Evolutionary conservation across 176 grass and related monocot genomes (phyloP), one percentile per base, ranked within the genome.

Genomic region (Oryza brachyantha): DNA sequence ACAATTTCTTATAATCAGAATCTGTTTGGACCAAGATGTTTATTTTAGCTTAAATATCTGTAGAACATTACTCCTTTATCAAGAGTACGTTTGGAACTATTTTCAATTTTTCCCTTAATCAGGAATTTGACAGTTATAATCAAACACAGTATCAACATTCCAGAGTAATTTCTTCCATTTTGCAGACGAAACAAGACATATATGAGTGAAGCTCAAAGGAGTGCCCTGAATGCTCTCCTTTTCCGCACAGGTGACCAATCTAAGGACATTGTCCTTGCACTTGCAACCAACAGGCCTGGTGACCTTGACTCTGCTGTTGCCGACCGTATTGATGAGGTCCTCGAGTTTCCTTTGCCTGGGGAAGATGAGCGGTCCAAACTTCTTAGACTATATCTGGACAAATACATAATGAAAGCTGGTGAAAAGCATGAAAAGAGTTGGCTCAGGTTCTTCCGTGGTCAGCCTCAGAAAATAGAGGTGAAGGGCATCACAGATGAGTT

Each of bases 191-290:
- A 98, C 66, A 98, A 94, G 88, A 98, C 92, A 61, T 93, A 94
- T 78, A 98, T 98, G 96, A 98, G 96, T 72, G 96, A 98, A 90
- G 96, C 92, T 79, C 96, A 98, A 91, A 87, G 96, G 87, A 98
- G 96, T 77, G 96, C 96, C 46, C 79, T 98, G 74, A 98, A 98
- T 67, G 96, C 92, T 72, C 96, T 98, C 79, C 96, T 98, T 70
- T 98, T 89, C 85, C 90, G 96, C 86, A 93, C 92, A 13, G 96
- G 96, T 12, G 92, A 94, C 70, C 96, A 98, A 75, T 98, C 92
- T 25, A 98, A 93, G 71, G 92, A 98, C 43, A 90, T 98, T 67
- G 96, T 98, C 38, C 87, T 98, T 81, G 96, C 90, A 70, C 92
- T 98, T 38, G 96, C 96, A 36, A 98, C 96, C 60, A 98, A 98